phyloP scores from a whole-genome alignment of 371 early-diverging fungal genomes.

The Syncephalastrum monosporum region DNA sequence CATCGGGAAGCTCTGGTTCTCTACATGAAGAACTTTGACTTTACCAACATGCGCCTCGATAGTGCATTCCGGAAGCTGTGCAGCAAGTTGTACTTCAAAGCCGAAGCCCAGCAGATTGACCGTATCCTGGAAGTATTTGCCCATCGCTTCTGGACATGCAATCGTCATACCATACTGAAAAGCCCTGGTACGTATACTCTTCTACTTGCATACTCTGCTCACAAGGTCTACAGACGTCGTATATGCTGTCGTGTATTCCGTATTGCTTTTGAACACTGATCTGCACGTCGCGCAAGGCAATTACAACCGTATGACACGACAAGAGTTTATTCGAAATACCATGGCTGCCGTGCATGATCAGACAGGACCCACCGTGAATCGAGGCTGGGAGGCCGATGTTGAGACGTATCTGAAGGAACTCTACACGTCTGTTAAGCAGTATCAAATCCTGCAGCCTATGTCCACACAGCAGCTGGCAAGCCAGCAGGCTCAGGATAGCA shows the following conservation, averaged over 20 bases:
- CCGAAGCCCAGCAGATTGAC: slow-evolving; percentile 92
- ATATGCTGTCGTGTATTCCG: slow-evolving; percentile 79
- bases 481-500: too few relatives aligned
- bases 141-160: slow-evolving; percentile 79
- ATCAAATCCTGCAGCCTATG: slow-evolving; percentile 16
- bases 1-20: slow-evolving; percentile 55
- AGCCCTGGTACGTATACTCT: slow-evolving; percentile 36
- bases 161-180: slow-evolving; percentile 56
- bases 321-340: slow-evolving; percentile 60
- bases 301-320: slow-evolving; percentile 56
- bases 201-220: too few relatives aligned
- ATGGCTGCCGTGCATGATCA: slow-evolving; percentile 37
- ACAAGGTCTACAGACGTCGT: slow-evolving; percentile 53
- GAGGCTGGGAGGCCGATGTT: slow-evolving; percentile 24
- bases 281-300: slow-evolving; percentile 72
- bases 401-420: slow-evolving; percentile 31
- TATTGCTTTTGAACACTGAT: slow-evolving; percentile 90
- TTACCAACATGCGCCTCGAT: slow-evolving; percentile 69
- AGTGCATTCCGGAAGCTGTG: slow-evolving; percentile 76
- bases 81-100: slow-evolving; percentile 76
- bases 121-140: slow-evolving; percentile 84
- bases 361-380: too few relatives aligned
- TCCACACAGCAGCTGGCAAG: too few relatives aligned
- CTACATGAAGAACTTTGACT: slow-evolving; percentile 81
- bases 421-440: slow-evolving; percentile 21